phyloP scores from a whole-genome alignment of 495 filamentous ascomycete species.

The Parathielavia appendiculata region DNA sequence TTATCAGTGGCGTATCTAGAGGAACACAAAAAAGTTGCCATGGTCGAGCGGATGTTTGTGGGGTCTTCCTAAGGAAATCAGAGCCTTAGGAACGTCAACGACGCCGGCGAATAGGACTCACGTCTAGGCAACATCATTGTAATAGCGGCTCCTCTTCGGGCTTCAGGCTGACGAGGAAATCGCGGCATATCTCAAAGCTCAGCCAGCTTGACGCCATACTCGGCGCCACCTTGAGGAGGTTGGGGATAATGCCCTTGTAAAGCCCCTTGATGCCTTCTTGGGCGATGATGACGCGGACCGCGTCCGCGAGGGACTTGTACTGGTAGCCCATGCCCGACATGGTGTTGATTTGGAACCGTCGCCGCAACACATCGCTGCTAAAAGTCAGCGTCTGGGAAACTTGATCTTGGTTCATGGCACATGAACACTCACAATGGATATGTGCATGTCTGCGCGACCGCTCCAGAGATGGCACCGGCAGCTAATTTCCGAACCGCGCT shows the following conservation, averaged over 20 bases:
- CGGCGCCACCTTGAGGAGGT: conserved; percentile 92
- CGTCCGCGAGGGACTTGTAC: conserved; percentile 82
- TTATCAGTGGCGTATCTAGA: conserved; percentile 19
- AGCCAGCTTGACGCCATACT: conserved; percentile 99
- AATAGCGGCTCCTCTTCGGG: conserved; percentile 33
- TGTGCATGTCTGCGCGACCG: conserved; percentile 93
- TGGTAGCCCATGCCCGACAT: conserved; percentile 99
- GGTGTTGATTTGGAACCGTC: conserved; percentile 96
- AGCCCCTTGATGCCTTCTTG: conserved; percentile 67
- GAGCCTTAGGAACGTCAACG: background rate
- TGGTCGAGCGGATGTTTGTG: background rate
- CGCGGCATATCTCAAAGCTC: conserved; percentile 88
- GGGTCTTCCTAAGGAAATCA: background rate
- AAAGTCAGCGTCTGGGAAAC: conserved; percentile 18
- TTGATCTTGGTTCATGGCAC: too few species aligned
- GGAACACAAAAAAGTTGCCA: conserved; percentile 13
- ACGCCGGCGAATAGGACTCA: background rate
- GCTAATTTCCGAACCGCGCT: conserved; percentile 70
- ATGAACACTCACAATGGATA: conserved; percentile 87
- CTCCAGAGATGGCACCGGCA: conserved; percentile 90
- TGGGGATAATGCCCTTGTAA: conserved; percentile 91
- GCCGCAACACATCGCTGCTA: conserved; percentile 81
- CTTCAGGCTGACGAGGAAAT: conserved; percentile 66
- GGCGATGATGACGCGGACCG: conserved; percentile 70
- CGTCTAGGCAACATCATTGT: conserved; percentile 16